These are phyloP conservation scores for Alloteropsis angusta DNA, from an alignment of 202 grass and related monocot genomes.

Conservation along the genomic window DNA sequence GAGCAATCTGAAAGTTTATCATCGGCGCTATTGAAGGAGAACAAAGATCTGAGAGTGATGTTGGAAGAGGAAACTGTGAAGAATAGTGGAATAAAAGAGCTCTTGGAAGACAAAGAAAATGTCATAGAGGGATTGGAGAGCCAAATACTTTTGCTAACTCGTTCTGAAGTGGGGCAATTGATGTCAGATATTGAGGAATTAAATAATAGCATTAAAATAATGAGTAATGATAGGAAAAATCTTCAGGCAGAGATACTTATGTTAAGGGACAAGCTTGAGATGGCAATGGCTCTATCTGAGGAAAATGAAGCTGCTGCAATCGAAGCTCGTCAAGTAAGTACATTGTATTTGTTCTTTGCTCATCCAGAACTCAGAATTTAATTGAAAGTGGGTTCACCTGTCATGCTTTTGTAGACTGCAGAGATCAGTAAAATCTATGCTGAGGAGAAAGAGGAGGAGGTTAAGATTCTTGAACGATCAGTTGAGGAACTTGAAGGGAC, in stretches of 20 bases:
- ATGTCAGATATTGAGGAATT: slow-evolving; percentile 39
- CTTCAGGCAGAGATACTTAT: slow-evolving; percentile 40
- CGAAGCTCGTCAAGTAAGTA: slow-evolving; percentile 72
- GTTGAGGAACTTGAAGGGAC: slow-evolving; percentile 81
- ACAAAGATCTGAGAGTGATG: slow-evolving; percentile 47
- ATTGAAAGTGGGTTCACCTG: slow-evolving; percentile 8
- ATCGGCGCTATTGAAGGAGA: slow-evolving; percentile 44
- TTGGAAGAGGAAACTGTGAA: slow-evolving; percentile 52
- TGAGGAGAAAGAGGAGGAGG: slow-evolving; percentile 83
- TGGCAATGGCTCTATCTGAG: slow-evolving; percentile 76
- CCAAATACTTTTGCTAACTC: slow-evolving; percentile 56
- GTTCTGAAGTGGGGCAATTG: slow-evolving; percentile 37
- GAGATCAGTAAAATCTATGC: slow-evolving; percentile 65
- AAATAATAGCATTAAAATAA: slow-evolving; percentile 35
- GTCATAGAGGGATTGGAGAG: slow-evolving; percentile 62
- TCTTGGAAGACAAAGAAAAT: slow-evolving; percentile 55
- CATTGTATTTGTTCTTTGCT: slow-evolving; percentile 10
- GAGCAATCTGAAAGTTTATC: slow-evolving; percentile 43
- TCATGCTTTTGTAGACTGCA: slow-evolving; percentile 47
- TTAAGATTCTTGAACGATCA: slow-evolving; percentile 79
- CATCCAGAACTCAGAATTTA: not conserved
- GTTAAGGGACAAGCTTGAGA: slow-evolving; percentile 59
- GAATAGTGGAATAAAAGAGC: slow-evolving; percentile 34
- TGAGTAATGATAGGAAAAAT: slow-evolving; percentile 39
- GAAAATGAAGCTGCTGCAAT: slow-evolving; percentile 78